Evolutionary conservation across 768 basidiomycete species (phyloP).

Genomic region (Albatrellus ellisii): DNA sequence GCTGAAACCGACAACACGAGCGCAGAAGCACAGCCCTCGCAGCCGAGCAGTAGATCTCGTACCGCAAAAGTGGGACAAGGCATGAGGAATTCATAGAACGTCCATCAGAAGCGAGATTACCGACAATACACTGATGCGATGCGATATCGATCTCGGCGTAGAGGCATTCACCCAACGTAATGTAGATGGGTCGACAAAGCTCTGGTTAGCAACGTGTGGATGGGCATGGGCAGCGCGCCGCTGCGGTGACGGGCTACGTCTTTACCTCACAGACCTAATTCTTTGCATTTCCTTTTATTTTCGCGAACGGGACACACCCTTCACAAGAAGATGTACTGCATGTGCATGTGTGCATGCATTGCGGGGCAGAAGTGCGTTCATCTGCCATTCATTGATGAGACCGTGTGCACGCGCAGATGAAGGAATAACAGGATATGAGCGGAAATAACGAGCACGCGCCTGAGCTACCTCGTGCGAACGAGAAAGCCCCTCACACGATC

Average conservation of each 20-base stretch:
- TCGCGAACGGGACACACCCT: constrained; percentile 1
- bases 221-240: background rate
- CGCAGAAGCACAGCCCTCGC: background rate
- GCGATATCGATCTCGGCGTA: too few relatives aligned
- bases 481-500: too few relatives aligned
- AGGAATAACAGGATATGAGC: too few relatives aligned
- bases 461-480: too few relatives aligned
- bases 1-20: background rate
- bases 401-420: too few relatives aligned
- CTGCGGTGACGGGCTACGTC: background rate
- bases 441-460: too few relatives aligned
- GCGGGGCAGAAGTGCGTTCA: too few relatives aligned
- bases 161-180: too few relatives aligned
- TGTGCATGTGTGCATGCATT: too few relatives aligned
- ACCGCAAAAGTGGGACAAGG: background rate
- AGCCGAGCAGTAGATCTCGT: background rate
- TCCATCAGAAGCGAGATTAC: constrained; percentile 1
- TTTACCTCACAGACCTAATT: background rate
- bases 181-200: too few relatives aligned
- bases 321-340: constrained; percentile 43
- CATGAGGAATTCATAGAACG: constrained; percentile 1
- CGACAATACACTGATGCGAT: background rate
- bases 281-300: background rate
- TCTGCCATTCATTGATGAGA: too few relatives aligned
- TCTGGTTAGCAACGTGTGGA: too few relatives aligned